Conservation (phyloP, 2,329 filamentous ascomycete species). For the Ascochyta pisi region DNA sequence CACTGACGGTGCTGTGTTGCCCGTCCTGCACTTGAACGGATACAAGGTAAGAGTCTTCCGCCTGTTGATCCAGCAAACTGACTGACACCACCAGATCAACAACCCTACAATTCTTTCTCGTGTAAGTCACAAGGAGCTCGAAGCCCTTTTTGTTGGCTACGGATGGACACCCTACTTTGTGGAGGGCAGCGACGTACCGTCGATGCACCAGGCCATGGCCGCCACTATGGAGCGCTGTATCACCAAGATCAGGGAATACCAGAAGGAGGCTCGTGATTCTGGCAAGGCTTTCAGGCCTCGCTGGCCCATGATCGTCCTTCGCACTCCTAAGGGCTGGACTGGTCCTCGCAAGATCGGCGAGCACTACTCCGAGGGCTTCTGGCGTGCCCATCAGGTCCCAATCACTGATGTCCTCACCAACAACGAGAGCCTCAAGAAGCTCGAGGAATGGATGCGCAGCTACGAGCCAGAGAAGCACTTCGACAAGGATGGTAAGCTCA, state of each 20-base stretch:
- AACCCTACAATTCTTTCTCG: slow-evolving; percentile 69
- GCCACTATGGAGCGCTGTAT: slow-evolving; percentile 76
- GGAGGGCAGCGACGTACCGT: slow-evolving; percentile 74
- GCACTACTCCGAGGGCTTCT: slow-evolving; percentile 77
- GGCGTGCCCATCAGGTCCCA: slow-evolving; percentile 79
- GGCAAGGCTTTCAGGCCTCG: slow-evolving; percentile 72
- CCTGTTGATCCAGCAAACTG: neutral
- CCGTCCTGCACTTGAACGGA: slow-evolving; percentile 79
- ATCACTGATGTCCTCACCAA: slow-evolving; percentile 74
- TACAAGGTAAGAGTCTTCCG: slow-evolving; percentile 71
- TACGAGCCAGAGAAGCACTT: slow-evolving; percentile 79
- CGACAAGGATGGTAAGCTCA: slow-evolving; percentile 67
- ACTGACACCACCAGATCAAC: slow-evolving; percentile 35
- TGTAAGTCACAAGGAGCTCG: slow-evolving; percentile 75
- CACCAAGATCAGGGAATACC: slow-evolving; percentile 70
- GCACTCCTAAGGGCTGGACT: slow-evolving; percentile 82
- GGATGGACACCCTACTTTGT: slow-evolving; percentile 84
- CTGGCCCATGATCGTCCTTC: slow-evolving; percentile 82
- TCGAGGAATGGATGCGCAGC: slow-evolving; percentile 79
- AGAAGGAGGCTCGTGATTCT: slow-evolving; percentile 74
- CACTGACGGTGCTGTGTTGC: slow-evolving; percentile 77
- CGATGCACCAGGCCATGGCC: slow-evolving; percentile 85
- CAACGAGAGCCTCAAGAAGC: slow-evolving; percentile 67
- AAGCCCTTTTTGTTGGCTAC: slow-evolving; percentile 73
- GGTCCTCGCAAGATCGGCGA: slow-evolving; percentile 74